Percentiles rank a stretch among this genome's conserved stretches.
phyloP scores from a whole-genome alignment of 345 rosid genomes.

The Moricandia arvensis region DNA sequence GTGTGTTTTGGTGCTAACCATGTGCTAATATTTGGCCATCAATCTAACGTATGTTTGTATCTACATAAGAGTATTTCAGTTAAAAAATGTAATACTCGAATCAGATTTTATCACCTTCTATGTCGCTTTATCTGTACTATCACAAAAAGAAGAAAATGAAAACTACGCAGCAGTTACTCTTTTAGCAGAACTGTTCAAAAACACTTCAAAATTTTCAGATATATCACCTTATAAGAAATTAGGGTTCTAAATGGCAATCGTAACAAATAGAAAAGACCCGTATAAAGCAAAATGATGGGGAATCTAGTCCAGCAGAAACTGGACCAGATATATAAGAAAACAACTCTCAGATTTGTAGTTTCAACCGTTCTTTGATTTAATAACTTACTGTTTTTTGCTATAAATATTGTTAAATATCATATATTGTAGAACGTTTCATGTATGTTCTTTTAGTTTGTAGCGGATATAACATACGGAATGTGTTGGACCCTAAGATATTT shows the following conservation, averaged over 20 bases:
- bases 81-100: not conserved
- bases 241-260: not conserved
- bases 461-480: not conserved
- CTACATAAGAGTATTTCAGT: not conserved
- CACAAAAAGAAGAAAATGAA: not conserved
- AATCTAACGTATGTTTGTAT: not conserved
- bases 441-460: not conserved
- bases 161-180: not conserved
- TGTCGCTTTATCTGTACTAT: not conserved
- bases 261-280: not conserved
- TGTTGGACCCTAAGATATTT: not conserved
- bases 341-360: not conserved
- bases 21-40: slow-evolving; percentile 14
- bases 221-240: not conserved
- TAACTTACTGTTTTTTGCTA: not conserved
- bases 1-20: slow-evolving; percentile 20
- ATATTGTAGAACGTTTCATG: not conserved
- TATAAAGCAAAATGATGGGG: not conserved
- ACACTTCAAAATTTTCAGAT: not conserved
- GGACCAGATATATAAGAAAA: not conserved
- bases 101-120: not conserved
- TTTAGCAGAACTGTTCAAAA: not conserved
- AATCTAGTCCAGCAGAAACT: not conserved
- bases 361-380: not conserved
- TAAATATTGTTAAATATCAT: not conserved